Evolutionary conservation across 129 eudicot species (phyloP), one percentile per base, ranked within the genome.

Genomic region (Centrapalus pauciflorus): DNA sequence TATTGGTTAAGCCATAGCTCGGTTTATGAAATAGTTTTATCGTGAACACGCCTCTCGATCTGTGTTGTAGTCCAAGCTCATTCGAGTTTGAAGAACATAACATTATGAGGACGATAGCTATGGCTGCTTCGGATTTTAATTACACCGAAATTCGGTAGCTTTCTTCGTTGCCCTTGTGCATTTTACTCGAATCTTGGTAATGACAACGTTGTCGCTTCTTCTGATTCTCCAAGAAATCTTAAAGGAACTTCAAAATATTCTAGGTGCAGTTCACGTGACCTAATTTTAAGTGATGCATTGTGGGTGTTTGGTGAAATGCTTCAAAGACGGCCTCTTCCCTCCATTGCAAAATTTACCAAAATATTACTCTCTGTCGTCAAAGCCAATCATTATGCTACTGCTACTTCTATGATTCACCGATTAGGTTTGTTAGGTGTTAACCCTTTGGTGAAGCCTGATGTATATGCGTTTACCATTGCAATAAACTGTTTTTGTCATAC

Each of bases 381-480:
- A 13, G 16, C 5, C 29, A 26, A 55, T 33, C 35, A 24, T 24
- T 55, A 55, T 26, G 4, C 61, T 1, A 55, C 20, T 26, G 57
- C 43, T 20, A 24, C 48, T 17, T 48, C 71, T 3, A n/a, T 65
- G 41, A 24, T 45, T 17, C 34, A 28, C 3, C 32, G 33, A 63
- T 38, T 63, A 29, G 55, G 23, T 5, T 43, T 63, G 12, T 16
- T 23, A 4, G 34, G 71, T 13, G 4, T 27, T 14, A 16, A 27
- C 23, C 14, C 16, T 65, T 26, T 55, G 35, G 61, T 55, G 61
- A 55, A 55, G 61, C 61, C 35, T 55, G 35, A 65, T 48, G 14
- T 8, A 3, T 65, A 26, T 27, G 25, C 19, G 40, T 43, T 65
- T 19, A 48, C 3, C 71, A 65, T 65, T 5, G 59, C 71, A 23